Base-by-base conservation (phyloP, 2,329 filamentous ascomycete genomes). In the Alternaria arborescens region DNA sequence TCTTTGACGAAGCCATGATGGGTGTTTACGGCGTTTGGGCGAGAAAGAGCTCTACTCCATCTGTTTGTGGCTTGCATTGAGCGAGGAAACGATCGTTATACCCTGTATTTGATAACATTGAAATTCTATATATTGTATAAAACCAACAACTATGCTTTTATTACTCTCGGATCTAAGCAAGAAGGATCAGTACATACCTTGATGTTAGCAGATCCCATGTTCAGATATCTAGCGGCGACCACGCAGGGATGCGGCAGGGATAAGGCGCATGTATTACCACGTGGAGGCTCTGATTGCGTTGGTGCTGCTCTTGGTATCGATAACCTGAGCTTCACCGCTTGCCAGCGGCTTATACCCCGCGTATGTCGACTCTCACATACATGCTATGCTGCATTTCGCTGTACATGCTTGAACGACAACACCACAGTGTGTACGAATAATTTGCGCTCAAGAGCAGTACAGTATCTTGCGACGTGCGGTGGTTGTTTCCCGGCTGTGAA, bases 301-400 rank as follows among this genome's bases (percentile, higher is more conserved):
- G 32, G n/a, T 48, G 30, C 46, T 34, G 46, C 20, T 22, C 43
- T 36, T 38, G 51, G 40, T 44, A 64, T 58, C 62, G 68, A 68
- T 71, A 72, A 66, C 65, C 65, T 66, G 71, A 71, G 71, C 69
- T 62, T 67, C 65, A 69, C 66, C 66, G 60, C 55, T 58, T 38
- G 38, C 26, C 30, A 32, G 28, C 50, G 32, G 32, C 28, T 43
- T 30, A 18, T 53, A 38, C 51, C 51, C 51, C 51, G 32, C 51
- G 41, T 53, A 43, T 40, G 41, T 44, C 46, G 20, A 16, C 22
- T 14, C n/a, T 24, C 40, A 24, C 20, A 26, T 53, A 40, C 28
- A 53, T 42, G 40, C 40, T 40, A 53, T 40, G 40, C 20, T 34
- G 28, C 51, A 8, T 50, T 18, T 32, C 14, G 30, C 20, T 50